Conservation (phyloP, 345 rosid genomes). For the Microcos paniculata region DNA sequence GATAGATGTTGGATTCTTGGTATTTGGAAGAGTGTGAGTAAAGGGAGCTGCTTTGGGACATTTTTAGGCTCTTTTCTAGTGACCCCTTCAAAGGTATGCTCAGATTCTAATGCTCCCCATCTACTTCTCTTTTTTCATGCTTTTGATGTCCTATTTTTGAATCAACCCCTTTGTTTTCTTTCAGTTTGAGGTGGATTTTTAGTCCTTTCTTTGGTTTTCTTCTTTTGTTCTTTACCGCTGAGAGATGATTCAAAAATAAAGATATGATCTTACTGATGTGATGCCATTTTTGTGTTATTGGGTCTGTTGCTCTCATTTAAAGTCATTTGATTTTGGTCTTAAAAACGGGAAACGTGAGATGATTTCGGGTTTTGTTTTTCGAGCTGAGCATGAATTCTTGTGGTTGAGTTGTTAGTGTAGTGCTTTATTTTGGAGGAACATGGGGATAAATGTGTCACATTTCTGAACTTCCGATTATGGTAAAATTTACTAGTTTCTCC, state of each 20-base stretch:
- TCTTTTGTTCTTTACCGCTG: constrained; percentile 2
- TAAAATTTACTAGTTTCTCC: background rate
- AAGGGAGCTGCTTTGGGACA: constrained; percentile 17
- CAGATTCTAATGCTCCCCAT: constrained; percentile 8
- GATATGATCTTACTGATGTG: constrained; percentile 8
- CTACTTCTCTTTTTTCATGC: background rate
- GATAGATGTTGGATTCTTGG: constrained; percentile 25
- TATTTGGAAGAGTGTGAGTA: constrained; percentile 15
- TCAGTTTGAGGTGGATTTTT: constrained; percentile 15
- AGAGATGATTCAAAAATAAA: background rate
- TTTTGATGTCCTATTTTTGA: background rate
- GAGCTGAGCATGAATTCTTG: constrained; percentile 16
- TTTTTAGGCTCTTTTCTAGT: constrained; percentile 3
- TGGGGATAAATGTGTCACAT: constrained; percentile 29
- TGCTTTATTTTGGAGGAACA: constrained; percentile 13
- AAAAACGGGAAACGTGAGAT: constrained; percentile 9
- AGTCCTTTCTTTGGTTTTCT: background rate
- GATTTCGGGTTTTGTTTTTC: constrained; percentile 15
- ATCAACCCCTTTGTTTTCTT: constrained; percentile 5
- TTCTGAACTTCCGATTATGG: constrained; percentile 20
- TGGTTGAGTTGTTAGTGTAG: constrained; percentile 5
- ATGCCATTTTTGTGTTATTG: constrained; percentile 24
- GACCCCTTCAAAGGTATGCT: constrained; percentile 24
- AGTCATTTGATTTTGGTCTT: constrained; percentile 20
- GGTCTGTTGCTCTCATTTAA: constrained; percentile 2